phyloP scores from a whole-genome alignment of 495 filamentous ascomycete genomes.

The Saxophila tyrrhenica region DNA sequence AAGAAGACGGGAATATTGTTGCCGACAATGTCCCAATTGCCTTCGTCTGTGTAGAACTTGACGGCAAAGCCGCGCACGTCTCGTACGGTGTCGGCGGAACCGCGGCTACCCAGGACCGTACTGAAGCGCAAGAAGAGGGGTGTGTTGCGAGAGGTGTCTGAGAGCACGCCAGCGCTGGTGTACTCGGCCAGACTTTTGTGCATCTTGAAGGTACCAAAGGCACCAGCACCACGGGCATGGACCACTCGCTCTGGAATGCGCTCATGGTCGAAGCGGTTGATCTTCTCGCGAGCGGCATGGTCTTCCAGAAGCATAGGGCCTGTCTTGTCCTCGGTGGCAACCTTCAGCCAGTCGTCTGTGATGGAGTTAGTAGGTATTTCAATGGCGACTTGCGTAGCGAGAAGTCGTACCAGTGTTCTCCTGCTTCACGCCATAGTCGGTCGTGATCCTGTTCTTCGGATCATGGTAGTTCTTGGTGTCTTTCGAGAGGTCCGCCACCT shows the following conservation, averaged over 20 bases:
- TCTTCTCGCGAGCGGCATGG: constrained; percentile 68
- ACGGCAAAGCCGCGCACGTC: constrained; percentile 75
- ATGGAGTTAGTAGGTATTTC: no score
- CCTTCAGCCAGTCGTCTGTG: constrained; percentile 60
- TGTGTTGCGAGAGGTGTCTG: constrained; percentile 67
- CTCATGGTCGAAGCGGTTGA: constrained; percentile 75
- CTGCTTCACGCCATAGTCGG: constrained; percentile 69
- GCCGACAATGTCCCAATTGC: constrained; percentile 62
- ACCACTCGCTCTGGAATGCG: constrained; percentile 83
- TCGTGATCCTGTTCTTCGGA: constrained; percentile 45
- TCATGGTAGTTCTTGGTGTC: constrained; percentile 27
- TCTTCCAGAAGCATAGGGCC: constrained; percentile 79
- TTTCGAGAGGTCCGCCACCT: constrained; percentile 2
- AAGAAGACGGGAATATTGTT: constrained; percentile 61
- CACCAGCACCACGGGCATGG: constrained; percentile 72
- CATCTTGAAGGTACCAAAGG: constrained; percentile 74
- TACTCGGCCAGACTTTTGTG: constrained; percentile 59
- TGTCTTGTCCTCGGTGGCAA: constrained; percentile 44
- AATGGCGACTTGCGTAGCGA: no score
- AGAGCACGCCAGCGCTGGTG: constrained; percentile 60
- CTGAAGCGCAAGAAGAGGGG: constrained; percentile 76
- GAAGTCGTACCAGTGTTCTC: constrained; percentile 34
- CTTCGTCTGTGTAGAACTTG: constrained; percentile 71
- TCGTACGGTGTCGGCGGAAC: constrained; percentile 68
- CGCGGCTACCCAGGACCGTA: constrained; percentile 66